Evolutionary conservation across 441 rosid genomes (phyloP).

Genomic region (Adansonia rubrostipa): DNA sequence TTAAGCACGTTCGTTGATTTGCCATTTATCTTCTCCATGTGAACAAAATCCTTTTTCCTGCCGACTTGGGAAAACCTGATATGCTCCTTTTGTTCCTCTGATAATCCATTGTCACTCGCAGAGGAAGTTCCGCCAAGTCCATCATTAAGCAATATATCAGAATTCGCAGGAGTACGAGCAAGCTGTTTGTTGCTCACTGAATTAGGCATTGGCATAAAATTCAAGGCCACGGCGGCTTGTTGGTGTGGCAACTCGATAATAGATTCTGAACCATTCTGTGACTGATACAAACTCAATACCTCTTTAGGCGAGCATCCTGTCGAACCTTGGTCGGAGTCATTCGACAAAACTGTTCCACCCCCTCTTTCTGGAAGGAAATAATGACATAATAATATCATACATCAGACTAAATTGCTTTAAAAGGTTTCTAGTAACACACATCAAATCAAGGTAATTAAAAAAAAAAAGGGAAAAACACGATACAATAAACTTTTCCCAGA

Average conservation of each 20-base stretch:
- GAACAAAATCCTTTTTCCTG: constrained; percentile 42
- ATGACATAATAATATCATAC: not conserved
- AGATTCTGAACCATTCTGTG: constrained; percentile 5
- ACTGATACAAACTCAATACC: not conserved
- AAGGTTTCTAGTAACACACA: not conserved
- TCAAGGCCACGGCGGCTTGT: not conserved
- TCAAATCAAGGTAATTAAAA: not conserved
- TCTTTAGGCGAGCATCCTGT: not conserved
- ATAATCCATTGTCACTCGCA: constrained; percentile 21
- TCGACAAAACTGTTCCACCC: not conserved
- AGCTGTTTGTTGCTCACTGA: constrained; percentile 14
- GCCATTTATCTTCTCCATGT: constrained; percentile 40
- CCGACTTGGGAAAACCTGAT: constrained; percentile 35
- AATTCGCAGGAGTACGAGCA: not conserved
- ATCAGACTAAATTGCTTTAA: not conserved
- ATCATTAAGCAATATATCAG: constrained; percentile 24
- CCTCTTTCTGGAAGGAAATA: not conserved
- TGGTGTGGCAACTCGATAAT: not conserved
- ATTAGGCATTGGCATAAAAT: not conserved
- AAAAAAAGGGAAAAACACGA: not conserved
- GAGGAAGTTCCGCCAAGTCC: constrained; percentile 27
- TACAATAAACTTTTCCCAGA: not conserved
- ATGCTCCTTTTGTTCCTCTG: constrained; percentile 41
- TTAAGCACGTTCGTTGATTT: constrained; percentile 38
- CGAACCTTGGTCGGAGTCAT: not conserved